These are phyloP conservation scores for Aphanomyces cochlioides DNA, from an alignment of 352 stramenopile genomes.

Conservation along the genomic window DNA sequence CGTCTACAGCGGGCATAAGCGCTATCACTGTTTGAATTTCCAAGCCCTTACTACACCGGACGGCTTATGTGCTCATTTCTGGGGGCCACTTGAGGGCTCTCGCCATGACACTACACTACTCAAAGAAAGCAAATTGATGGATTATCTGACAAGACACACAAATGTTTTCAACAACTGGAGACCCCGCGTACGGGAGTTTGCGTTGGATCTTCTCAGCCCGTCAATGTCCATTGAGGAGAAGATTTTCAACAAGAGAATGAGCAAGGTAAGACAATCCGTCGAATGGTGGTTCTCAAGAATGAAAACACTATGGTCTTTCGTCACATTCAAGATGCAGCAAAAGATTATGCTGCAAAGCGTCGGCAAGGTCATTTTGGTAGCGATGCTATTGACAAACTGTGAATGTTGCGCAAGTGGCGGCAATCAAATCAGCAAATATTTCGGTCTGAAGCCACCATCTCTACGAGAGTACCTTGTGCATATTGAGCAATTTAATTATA, in stretches of 20 bases:
- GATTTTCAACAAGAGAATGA: constrained; percentile 31
- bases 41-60: constrained; percentile 13
- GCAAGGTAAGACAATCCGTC: constrained; percentile 24
- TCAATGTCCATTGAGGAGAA: neutral
- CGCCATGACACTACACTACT: constrained; percentile 22
- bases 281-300: constrained; percentile 32
- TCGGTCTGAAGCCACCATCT: neutral
- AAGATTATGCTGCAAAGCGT: constrained; percentile 12
- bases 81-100: constrained; percentile 2
- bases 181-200: constrained; percentile 31
- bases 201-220: constrained; percentile 14
- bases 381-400: constrained; percentile 17
- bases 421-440: constrained; percentile 14
- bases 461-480: constrained; percentile 9
- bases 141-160: neutral
- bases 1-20: constrained; percentile 18
- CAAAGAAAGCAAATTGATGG: neutral
- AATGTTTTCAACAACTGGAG: neutral
- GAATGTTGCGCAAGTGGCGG: neutral
- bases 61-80: constrained; percentile 19
- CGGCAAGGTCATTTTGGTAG: neutral
- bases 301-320: constrained; percentile 29
- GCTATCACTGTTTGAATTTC: constrained; percentile 9
- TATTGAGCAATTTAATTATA: too few species aligned
- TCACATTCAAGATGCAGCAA: constrained; percentile 29